phyloP scores from a whole-genome alignment of 441 rosid genomes.

The Lepidium campestre region DNA sequence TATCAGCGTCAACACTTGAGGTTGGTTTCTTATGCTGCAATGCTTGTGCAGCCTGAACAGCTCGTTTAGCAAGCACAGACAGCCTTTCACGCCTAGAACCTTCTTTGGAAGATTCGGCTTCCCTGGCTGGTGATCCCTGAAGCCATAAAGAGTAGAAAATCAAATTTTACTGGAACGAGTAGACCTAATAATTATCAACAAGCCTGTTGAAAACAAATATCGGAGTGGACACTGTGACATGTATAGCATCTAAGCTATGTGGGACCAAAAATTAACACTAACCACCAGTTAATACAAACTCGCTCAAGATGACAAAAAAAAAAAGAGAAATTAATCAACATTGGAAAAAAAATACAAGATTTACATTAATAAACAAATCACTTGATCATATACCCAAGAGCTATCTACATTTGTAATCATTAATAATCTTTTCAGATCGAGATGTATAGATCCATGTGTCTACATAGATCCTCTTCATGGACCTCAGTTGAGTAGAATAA shows the following conservation, averaged over 20 bases:
- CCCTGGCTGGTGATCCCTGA: conserved; percentile 72
- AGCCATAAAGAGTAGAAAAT: conserved; percentile 16
- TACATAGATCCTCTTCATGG: background rate
- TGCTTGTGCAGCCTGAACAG: conserved; percentile 49
- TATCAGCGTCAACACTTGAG: conserved; percentile 95
- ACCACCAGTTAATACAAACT: background rate
- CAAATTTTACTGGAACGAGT: background rate
- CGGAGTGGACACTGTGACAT: background rate
- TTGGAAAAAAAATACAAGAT: background rate
- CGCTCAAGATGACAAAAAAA: background rate
- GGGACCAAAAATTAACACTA: background rate
- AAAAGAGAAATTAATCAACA: background rate
- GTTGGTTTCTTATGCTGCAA: conserved; percentile 76
- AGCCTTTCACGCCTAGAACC: conserved; percentile 66
- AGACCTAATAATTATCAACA: background rate
- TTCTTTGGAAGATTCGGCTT: conserved; percentile 68
- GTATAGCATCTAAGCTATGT: background rate
- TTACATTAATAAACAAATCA: too few species aligned
- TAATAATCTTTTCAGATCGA: background rate
- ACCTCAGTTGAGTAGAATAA: background rate
- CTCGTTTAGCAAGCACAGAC: conserved; percentile 66
- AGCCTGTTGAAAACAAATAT: background rate
- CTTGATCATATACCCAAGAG: background rate
- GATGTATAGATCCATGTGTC: background rate
- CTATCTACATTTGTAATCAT: background rate